Evolutionary conservation across 2,329 filamentous ascomycete genomes (phyloP).

Genomic region (Cladosporium halotolerans): DNA sequence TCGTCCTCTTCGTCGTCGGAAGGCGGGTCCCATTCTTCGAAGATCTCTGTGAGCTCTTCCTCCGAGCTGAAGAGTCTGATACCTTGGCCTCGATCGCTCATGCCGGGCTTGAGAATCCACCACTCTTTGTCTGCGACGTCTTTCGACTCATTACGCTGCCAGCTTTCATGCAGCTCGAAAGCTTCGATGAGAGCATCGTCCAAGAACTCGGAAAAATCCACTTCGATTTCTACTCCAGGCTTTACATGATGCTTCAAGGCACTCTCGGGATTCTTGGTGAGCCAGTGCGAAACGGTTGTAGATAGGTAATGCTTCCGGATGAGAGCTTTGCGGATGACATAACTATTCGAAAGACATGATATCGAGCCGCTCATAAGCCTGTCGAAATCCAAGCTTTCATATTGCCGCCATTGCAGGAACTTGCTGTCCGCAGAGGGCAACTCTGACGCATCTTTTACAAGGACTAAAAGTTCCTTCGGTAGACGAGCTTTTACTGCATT

Average conservation of each 20-base stretch:
- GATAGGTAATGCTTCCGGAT: conserved; percentile 94
- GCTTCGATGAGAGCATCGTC: conserved; percentile 83
- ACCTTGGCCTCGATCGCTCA: conserved; percentile 93
- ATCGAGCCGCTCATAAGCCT: conserved; percentile 57
- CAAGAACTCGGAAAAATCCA: conserved; percentile 94
- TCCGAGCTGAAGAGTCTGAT: conserved; percentile 84
- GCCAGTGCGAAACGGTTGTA: conserved; percentile 76
- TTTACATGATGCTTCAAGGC: conserved; percentile 66
- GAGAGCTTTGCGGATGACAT: conserved; percentile 90
- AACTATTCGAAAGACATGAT: conserved; percentile 72
- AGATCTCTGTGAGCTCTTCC: conserved; percentile 76
- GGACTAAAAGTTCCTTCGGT: conserved; percentile 36
- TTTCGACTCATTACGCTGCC: conserved; percentile 58
- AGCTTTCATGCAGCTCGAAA: conserved; percentile 75
- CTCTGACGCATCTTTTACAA: conserved; percentile 49
- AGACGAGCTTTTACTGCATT: conserved; percentile 61
- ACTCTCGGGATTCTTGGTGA: conserved; percentile 71
- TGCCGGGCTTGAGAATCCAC: conserved; percentile 98
- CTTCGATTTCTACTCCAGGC: conserved; percentile 76
- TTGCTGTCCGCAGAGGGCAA: conserved; percentile 42
- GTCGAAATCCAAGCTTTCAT: conserved; percentile 83
- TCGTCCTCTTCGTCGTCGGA: conserved; percentile 60
- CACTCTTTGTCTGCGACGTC: conserved; percentile 52
- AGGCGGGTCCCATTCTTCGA: conserved; percentile 83
- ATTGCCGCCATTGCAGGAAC: conserved; percentile 74